Evolutionary conservation across 805 yeast species (phyloP).

Genomic region (Maudiozyma pseudohumilis): DNA sequence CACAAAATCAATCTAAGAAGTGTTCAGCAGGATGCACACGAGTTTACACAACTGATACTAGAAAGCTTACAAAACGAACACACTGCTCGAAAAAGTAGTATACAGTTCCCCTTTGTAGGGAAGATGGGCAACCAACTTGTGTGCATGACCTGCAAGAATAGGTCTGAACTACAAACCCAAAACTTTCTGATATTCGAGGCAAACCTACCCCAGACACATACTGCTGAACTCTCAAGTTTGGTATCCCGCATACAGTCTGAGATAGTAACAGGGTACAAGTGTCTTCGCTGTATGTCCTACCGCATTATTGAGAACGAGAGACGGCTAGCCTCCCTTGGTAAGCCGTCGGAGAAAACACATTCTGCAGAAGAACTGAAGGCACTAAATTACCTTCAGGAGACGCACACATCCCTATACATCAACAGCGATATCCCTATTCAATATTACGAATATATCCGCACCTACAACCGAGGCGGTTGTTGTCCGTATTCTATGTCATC

Average conservation of each 20-base stretch:
- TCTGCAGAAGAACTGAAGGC: conserved; percentile 20
- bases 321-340: conserved; percentile 9
- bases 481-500: conserved; percentile 43
- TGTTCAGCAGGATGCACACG: conserved; percentile 93
- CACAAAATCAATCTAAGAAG: conserved; percentile 66
- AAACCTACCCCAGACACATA: conserved; percentile 51
- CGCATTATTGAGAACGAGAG: conserved; percentile 33
- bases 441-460: conserved; percentile 37
- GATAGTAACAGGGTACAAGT: conserved; percentile 69
- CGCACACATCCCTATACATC: conserved; percentile 35
- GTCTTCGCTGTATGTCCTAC: conserved; percentile 55
- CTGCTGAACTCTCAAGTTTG: conserved; percentile 43
- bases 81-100: too few species aligned
- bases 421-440: conserved; percentile 56
- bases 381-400: conserved; percentile 29
- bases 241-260: conserved; percentile 51
- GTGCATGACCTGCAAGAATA: conserved; percentile 57
- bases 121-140: conserved; percentile 52
- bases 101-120: conserved; percentile 60
- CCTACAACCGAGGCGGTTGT: conserved; percentile 37
- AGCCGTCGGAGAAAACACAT: too few species aligned
- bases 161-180: conserved; percentile 47
- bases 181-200: conserved; percentile 66
- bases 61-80: conserved; percentile 70
- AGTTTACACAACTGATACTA: conserved; percentile 67